A percentile compares a stretch with the other conserved stretches of the same genome.
phyloP scores from a whole-genome alignment of 164 flowering plant genomes.

The Piper longum region DNA sequence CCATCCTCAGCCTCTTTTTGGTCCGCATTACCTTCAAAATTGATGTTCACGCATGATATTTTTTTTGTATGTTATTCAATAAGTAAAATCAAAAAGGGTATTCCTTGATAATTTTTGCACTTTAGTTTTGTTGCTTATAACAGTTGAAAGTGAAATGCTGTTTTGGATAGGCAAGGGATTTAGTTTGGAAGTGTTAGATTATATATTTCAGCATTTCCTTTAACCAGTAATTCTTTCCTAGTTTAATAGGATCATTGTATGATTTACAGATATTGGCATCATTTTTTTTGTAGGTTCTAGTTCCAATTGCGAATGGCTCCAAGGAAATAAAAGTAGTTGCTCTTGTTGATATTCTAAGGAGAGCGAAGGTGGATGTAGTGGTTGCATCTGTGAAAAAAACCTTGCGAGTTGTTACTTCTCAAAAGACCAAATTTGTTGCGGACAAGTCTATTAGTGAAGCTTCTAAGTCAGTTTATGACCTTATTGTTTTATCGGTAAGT shows the following conservation, averaged over 20 bases:
- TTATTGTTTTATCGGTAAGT: constrained; percentile 89
- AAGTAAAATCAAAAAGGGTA: too few relatives aligned
- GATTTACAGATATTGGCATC: background rate
- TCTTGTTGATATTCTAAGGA: constrained; percentile 57
- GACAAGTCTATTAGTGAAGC: constrained; percentile 57
- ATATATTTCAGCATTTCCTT: too few relatives aligned
- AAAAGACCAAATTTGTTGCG: constrained; percentile 57
- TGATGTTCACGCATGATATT: too few relatives aligned
- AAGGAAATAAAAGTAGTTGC: constrained; percentile 78
- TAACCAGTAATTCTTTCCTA: background rate
- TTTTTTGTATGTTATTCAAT: too few relatives aligned
- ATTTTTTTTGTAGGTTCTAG: constrained; percentile 43
- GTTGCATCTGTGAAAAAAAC: constrained; percentile 83
- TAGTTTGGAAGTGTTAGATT: too few relatives aligned
- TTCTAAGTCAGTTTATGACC: constrained; percentile 53
- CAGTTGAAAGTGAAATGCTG: too few relatives aligned
- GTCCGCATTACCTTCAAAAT: too few relatives aligned
- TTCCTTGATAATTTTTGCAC: too few relatives aligned
- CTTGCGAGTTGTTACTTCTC: constrained; percentile 42
- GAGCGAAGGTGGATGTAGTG: constrained; percentile 68
- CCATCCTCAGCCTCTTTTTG: too few relatives aligned
- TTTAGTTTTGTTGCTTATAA: too few relatives aligned
- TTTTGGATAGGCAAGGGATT: too few relatives aligned
- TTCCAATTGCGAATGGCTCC: constrained; percentile 86
- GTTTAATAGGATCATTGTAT: background rate